phyloP scores from a whole-genome alignment of 257 asterid species.

The Agastache rugosa region DNA sequence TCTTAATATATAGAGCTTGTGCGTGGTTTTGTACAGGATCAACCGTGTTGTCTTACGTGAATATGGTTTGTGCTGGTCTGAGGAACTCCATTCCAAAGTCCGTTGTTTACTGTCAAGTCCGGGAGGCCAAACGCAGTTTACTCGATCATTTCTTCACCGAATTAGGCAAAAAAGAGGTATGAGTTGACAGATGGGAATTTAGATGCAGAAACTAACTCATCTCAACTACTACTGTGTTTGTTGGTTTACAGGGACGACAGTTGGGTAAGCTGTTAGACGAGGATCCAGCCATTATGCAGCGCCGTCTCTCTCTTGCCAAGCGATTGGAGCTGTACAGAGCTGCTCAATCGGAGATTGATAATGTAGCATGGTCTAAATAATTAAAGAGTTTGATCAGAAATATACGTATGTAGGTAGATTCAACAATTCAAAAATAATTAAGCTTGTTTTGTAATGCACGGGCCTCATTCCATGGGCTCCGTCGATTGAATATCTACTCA shows the following conservation, averaged over 20 bases:
- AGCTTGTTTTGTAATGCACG: background rate
- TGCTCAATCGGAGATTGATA: constrained; percentile 75
- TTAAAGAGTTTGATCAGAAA: constrained; percentile 7
- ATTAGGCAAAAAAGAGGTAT: constrained; percentile 75
- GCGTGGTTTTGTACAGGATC: constrained; percentile 56
- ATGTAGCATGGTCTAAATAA: constrained; percentile 79
- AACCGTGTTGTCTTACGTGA: constrained; percentile 71
- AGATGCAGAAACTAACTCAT: background rate
- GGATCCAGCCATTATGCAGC: constrained; percentile 81
- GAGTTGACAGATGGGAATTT: too few species aligned
- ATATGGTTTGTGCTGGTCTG: constrained; percentile 68
- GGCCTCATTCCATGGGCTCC: background rate
- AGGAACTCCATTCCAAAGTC: constrained; percentile 86
- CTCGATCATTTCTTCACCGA: constrained; percentile 74
- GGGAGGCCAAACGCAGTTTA: constrained; percentile 79
- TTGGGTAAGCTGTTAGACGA: constrained; percentile 71
- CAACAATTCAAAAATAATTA: background rate
- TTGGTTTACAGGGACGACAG: constrained; percentile 53
- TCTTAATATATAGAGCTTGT: background rate
- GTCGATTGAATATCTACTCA: background rate
- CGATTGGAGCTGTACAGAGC: constrained; percentile 76
- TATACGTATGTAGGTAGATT: background rate
- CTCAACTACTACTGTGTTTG: background rate
- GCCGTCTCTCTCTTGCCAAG: constrained; percentile 65
- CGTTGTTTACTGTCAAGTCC: constrained; percentile 77